Percentiles rank a stretch among this genome's conserved stretches.
These are phyloP conservation scores for Kwoniella europaea DNA, from an alignment of 768 basidiomycete genomes.

Conservation along the genomic window DNA sequence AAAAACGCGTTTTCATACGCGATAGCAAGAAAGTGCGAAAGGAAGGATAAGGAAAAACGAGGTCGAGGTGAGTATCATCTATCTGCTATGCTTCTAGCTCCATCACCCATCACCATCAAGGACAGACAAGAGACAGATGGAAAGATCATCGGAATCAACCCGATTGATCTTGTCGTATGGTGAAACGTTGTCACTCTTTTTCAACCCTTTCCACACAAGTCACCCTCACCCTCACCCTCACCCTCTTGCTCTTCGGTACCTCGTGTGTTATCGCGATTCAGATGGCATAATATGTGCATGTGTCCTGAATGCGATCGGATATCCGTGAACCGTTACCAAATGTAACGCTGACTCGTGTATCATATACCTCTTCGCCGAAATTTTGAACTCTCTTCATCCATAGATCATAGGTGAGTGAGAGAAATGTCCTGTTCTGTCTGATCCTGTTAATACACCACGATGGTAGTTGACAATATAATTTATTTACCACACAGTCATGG, in stretches of 20 bases:
- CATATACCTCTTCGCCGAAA: background rate
- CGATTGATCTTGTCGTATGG: background rate
- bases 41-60: background rate
- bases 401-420: background rate
- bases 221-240: background rate
- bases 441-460: background rate
- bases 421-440: background rate
- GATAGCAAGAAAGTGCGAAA: background rate
- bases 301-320: background rate
- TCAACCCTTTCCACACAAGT: background rate
- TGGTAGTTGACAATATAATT: background rate
- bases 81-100: background rate
- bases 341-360: background rate
- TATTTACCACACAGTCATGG: conserved; percentile 1
- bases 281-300: background rate
- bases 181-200: background rate
- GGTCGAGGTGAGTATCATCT: conserved; percentile 3
- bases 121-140: too few species aligned
- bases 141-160: too few species aligned
- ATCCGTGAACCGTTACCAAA: background rate
- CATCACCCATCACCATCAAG: background rate
- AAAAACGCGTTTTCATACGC: background rate
- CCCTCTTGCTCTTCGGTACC: background rate
- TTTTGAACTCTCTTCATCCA: background rate
- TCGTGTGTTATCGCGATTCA: background rate